Evolutionary conservation across 2,329 filamentous ascomycete genomes (phyloP).

Genomic region (Colletotrichum sp.): DNA sequence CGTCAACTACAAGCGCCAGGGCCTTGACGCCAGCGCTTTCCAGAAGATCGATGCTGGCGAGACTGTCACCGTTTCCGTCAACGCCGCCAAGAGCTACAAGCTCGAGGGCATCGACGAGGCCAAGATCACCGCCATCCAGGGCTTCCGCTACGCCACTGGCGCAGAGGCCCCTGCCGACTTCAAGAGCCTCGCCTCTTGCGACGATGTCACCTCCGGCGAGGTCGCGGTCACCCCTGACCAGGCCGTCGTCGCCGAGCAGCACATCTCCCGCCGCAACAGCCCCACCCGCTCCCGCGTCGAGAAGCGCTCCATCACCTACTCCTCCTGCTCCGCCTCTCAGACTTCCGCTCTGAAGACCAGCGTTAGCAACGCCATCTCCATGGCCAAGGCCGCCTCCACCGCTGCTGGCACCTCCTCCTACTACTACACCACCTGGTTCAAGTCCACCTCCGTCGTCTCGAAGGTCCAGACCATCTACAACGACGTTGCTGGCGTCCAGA

Average conservation of each 20-base stretch:
- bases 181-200: neutral
- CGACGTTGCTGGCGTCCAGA: constrained; percentile 8
- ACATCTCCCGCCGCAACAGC: constrained; percentile 3
- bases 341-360: neutral
- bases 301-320: constrained; percentile 18
- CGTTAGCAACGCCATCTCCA: constrained; percentile 15
- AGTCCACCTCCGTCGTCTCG: constrained; percentile 4
- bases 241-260: neutral
- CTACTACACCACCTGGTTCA: constrained; percentile 21
- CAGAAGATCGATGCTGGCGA: constrained; percentile 16
- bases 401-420: neutral
- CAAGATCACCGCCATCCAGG: constrained; percentile 16
- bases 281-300: constrained; percentile 7
- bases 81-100: constrained; percentile 18
- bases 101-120: constrained; percentile 9
- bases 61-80: constrained; percentile 14
- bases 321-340: constrained; percentile 11
- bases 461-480: constrained; percentile 19
- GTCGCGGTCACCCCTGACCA: constrained; percentile 11
- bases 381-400: constrained; percentile 13
- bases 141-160: constrained; percentile 13
- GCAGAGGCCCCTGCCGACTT: neutral
- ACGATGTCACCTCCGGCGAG: constrained; percentile 1
- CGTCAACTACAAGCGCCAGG: constrained; percentile 17
- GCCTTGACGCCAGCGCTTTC: constrained; percentile 4